Conservation (phyloP, 805 yeast genomes). For the Saccharomycopsis oosterbeekiorum region DNA sequence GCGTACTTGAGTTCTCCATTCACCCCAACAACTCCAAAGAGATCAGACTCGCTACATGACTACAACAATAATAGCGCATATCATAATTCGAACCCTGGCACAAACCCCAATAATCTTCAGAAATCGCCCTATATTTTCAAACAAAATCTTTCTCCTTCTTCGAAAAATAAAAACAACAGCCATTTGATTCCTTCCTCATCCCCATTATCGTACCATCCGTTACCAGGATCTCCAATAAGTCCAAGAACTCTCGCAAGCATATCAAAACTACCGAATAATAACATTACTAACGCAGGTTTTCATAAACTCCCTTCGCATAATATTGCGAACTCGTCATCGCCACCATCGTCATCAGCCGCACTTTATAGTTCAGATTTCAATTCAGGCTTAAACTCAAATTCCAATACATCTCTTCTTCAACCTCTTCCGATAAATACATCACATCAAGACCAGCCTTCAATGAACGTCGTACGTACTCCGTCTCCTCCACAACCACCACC, state of each 20-base stretch:
- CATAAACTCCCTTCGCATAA: neutral
- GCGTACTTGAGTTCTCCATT: neutral
- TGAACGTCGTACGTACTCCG: neutral
- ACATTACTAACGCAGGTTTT: neutral
- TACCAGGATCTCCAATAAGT: neutral
- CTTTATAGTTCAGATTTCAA: neutral
- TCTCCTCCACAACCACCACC: neutral
- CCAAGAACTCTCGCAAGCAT: neutral
- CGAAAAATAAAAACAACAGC: neutral
- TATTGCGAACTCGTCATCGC: neutral
- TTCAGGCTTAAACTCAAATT: neutral
- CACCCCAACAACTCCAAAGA: conserved; percentile 10
- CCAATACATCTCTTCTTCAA: neutral
- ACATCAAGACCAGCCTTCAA: neutral
- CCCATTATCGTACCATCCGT: neutral
- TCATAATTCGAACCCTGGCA: neutral
- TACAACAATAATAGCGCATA: neutral
- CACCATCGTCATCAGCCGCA: neutral
- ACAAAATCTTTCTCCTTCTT: neutral
- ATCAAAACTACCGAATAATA: neutral
- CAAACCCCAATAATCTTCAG: neutral
- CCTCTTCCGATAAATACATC: neutral
- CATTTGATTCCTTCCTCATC: neutral
- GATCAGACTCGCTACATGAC: neutral
- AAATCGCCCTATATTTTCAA: neutral